Percentiles rank a stretch among this genome's conserved stretches.
Conservation (phyloP, 306 rosid species). For the Oxytropis ochrocephala region DNA sequence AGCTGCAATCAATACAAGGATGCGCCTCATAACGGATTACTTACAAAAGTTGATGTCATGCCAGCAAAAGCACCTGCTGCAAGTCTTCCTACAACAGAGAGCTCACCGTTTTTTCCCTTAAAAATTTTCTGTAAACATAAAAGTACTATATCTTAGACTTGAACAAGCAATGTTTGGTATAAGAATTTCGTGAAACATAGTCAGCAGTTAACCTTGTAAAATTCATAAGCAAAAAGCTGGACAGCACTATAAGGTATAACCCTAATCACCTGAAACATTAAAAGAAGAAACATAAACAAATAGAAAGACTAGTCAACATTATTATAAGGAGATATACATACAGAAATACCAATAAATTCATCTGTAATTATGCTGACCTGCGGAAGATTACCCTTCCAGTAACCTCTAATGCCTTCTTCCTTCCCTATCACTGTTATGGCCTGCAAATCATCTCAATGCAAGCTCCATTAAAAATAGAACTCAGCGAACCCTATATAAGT, state of each 20-base stretch:
- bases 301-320: constrained; percentile 17
- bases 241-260: constrained; percentile 93
- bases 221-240: constrained; percentile 88
- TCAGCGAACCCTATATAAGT: too few relatives aligned
- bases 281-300: constrained; percentile 21
- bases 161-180: background rate
- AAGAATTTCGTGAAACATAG: constrained; percentile 9
- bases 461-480: constrained; percentile 4
- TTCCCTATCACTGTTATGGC: constrained; percentile 69
- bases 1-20: background rate
- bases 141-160: constrained; percentile 15
- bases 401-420: constrained; percentile 85
- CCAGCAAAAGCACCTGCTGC: constrained; percentile 98
- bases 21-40: constrained; percentile 20
- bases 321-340: constrained; percentile 3
- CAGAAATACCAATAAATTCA: background rate
- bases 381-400: constrained; percentile 97
- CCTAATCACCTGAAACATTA: constrained; percentile 70
- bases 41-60: constrained; percentile 93
- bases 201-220: constrained; percentile 54
- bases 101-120: constrained; percentile 60
- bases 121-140: constrained; percentile 57
- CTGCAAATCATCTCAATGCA: constrained; percentile 38
- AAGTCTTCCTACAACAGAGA: constrained; percentile 85
- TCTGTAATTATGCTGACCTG: constrained; percentile 49